Conservation (phyloP, 257 asterid species). For the Solanum lycopersicoides region DNA sequence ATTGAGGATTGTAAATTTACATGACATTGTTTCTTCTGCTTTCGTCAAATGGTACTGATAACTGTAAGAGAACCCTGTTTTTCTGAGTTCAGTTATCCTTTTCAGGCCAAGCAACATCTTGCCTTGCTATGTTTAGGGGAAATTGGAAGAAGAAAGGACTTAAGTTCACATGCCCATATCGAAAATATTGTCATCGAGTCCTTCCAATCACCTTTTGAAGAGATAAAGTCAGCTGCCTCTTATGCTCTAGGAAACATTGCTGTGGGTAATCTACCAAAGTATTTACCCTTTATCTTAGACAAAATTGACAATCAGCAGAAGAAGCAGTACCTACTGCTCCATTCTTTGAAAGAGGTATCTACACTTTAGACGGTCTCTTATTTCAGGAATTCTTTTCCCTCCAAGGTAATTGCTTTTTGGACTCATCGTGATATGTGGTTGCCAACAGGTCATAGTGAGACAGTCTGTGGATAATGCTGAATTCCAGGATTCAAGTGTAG, state of each 20-base stretch:
- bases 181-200: slow-evolving; percentile 90
- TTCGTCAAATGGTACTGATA: neutral
- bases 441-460: slow-evolving; percentile 82
- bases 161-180: slow-evolving; percentile 77
- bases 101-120: slow-evolving; percentile 87
- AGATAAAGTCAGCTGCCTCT: slow-evolving; percentile 98
- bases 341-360: slow-evolving; percentile 89
- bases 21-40: neutral
- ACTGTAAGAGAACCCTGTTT: neutral
- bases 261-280: slow-evolving; percentile 88
- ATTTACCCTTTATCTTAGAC: slow-evolving; percentile 89
- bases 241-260: slow-evolving; percentile 99
- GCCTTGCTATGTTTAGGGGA: slow-evolving; percentile 95
- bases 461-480: slow-evolving; percentile 98
- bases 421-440: neutral
- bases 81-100: slow-evolving; percentile 1
- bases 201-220: slow-evolving; percentile 96
- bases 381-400: neutral
- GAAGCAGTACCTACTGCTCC: slow-evolving; percentile 92
- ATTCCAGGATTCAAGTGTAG: slow-evolving; percentile 89
- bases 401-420: neutral
- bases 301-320: slow-evolving; percentile 98
- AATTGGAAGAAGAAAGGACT: slow-evolving; percentile 96
- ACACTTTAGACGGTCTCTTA: neutral
- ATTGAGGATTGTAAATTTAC: neutral